phyloP scores from a whole-genome alignment of 352 stramenopile species.

The Blastocystis sp. region DNA sequence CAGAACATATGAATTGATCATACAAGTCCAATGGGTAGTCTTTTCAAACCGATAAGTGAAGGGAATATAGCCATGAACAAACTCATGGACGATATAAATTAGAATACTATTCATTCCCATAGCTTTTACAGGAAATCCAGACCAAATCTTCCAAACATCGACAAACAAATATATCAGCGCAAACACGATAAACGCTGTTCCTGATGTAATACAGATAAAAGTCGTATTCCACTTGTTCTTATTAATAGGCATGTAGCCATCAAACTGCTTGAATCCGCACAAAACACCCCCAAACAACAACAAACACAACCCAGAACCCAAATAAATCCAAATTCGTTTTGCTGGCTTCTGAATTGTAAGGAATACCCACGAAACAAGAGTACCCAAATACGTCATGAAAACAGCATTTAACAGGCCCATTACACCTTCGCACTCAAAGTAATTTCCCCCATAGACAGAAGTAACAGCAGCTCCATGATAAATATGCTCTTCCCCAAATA shows the following conservation, averaged over 20 bases:
- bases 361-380: not conserved
- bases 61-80: slow-evolving; percentile 18
- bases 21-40: slow-evolving; percentile 23
- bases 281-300: slow-evolving; percentile 25
- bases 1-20: slow-evolving; percentile 49
- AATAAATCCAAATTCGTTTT: slow-evolving; percentile 25
- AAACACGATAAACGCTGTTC: slow-evolving; percentile 40
- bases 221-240: slow-evolving; percentile 66
- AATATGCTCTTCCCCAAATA: slow-evolving; percentile 63
- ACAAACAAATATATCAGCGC: slow-evolving; percentile 50
- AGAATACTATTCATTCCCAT: slow-evolving; percentile 61
- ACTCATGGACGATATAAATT: slow-evolving; percentile 65
- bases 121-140: slow-evolving; percentile 30
- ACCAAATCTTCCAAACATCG: slow-evolving; percentile 63
- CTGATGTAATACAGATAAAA: slow-evolving; percentile 36
- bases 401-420: slow-evolving; percentile 60
- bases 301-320: not conserved
- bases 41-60: slow-evolving; percentile 58
- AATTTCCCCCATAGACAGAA: slow-evolving; percentile 42
- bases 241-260: slow-evolving; percentile 67
- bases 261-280: slow-evolving; percentile 63
- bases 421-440: slow-evolving; percentile 59
- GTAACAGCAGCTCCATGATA: slow-evolving; percentile 31
- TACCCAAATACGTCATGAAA: slow-evolving; percentile 43
- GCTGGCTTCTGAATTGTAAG: not conserved